A percentile compares a stretch with the other conserved stretches of the same genome.
These are phyloP conservation scores for Myxozyma kluyveri DNA, from an alignment of 805 yeast genomes.

Conservation along the genomic window DNA sequence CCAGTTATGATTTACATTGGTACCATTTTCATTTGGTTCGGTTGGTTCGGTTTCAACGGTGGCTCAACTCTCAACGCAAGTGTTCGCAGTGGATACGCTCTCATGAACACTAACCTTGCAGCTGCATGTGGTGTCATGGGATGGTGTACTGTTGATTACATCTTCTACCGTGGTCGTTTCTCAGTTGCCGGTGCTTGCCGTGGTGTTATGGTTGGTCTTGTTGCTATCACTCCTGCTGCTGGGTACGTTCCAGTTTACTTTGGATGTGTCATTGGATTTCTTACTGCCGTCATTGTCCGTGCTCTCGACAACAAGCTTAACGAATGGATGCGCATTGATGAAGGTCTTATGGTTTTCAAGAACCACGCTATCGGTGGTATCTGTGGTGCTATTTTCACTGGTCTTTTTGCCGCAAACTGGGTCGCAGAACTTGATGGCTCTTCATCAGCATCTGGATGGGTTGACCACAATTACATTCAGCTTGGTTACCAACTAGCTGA, in stretches of 20 bases:
- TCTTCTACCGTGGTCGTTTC: constrained; percentile 62
- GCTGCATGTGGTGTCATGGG: constrained; percentile 91
- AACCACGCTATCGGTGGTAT: constrained; percentile 90
- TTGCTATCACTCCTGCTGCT: constrained; percentile 95
- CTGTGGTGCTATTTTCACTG: constrained; percentile 77
- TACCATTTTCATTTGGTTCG: constrained; percentile 93
- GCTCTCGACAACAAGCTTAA: constrained; percentile 15
- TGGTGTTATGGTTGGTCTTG: constrained; percentile 91
- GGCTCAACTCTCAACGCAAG: constrained; percentile 94
- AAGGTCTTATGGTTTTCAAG: constrained; percentile 92
- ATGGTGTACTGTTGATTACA: constrained; percentile 85
- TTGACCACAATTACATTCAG: constrained; percentile 77
- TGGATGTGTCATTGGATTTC: constrained; percentile 76
- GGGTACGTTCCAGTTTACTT: constrained; percentile 93
- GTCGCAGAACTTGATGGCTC: constrained; percentile 68
- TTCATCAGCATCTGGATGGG: constrained; percentile 59
- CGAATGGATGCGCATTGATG: constrained; percentile 71
- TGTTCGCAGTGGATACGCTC: constrained; percentile 91
- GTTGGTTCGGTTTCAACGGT: constrained; percentile 99
- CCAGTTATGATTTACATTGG: constrained; percentile 89
- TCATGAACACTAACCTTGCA: constrained; percentile 88
- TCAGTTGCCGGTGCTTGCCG: constrained; percentile 91
- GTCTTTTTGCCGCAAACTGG: constrained; percentile 87
- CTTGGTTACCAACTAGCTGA: constrained; percentile 88
- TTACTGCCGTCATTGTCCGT: constrained; percentile 37